Percentiles rank a stretch among this genome's conserved stretches.
phyloP scores from a whole-genome alignment of 768 basidiomycete genomes.

The Leucosporidium creatinivorum region DNA sequence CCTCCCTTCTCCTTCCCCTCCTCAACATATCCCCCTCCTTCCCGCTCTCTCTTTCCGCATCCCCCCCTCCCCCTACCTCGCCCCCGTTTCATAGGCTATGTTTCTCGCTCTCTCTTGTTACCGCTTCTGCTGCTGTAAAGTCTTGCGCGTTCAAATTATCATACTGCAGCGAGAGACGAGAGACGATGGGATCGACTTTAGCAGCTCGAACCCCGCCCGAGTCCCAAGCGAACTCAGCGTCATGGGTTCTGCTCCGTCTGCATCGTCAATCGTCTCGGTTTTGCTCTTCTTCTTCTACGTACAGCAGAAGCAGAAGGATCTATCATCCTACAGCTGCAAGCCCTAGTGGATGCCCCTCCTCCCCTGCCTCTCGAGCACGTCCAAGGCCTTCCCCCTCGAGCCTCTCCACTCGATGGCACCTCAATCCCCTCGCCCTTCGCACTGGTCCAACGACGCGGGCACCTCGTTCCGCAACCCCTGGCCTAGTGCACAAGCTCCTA shows the following conservation, averaged over 20 bases:
- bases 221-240: too few species aligned
- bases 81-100: background rate
- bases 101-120: background rate
- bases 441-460: slow-evolving; percentile 21
- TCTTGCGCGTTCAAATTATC: background rate
- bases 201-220: background rate
- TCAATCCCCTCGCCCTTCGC: slow-evolving; percentile 1
- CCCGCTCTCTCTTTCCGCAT: background rate
- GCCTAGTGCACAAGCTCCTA: slow-evolving; percentile 22
- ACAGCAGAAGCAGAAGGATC: background rate
- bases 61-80: background rate
- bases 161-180: too few species aligned
- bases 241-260: background rate
- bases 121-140: background rate
- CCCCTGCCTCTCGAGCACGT: background rate
- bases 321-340: background rate
- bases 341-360: background rate
- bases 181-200: background rate
- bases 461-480: slow-evolving; percentile 30
- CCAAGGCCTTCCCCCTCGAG: background rate
- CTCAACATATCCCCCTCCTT: background rate
- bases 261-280: background rate
- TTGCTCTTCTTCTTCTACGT: background rate
- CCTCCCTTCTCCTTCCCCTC: background rate
- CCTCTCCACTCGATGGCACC: background rate